A percentile compares a stretch with the other conserved stretches of the same genome.
These are phyloP conservation scores for Agarophyton chilense DNA, from an alignment of 23 red algal genomes.

Conservation along the genomic window DNA sequence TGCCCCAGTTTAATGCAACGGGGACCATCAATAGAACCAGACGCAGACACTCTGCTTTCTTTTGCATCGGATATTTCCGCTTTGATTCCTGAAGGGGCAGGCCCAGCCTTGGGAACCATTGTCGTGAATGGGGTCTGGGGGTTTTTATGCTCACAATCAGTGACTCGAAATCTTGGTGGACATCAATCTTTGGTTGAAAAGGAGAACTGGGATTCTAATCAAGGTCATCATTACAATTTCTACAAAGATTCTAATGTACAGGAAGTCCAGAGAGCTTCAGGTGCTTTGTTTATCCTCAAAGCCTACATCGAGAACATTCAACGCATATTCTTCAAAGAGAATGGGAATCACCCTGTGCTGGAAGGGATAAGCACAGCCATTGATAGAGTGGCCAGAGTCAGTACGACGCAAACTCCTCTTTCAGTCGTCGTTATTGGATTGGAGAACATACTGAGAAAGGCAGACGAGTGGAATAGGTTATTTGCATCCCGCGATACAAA, in stretches of 20 bases:
- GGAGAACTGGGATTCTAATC: background rate
- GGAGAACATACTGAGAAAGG: slow-evolving; percentile 71
- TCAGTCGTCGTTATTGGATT: slow-evolving; percentile 49
- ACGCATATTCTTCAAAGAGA: slow-evolving; percentile 27
- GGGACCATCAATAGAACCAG: background rate
- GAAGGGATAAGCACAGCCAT: slow-evolving; percentile 41
- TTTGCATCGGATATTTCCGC: background rate
- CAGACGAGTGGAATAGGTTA: slow-evolving; percentile 73
- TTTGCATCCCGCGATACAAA: slow-evolving; percentile 48
- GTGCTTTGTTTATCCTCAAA: background rate
- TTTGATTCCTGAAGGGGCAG: background rate
- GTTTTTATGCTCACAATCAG: slow-evolving; percentile 4
- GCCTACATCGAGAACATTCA: slow-evolving; percentile 16
- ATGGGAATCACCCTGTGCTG: slow-evolving; percentile 72
- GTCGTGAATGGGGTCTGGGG: background rate
- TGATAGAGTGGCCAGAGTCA: background rate
- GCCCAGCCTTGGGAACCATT: background rate
- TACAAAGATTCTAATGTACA: slow-evolving; percentile 56
- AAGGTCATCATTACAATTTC: slow-evolving; percentile 46
- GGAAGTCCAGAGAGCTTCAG: slow-evolving; percentile 31
- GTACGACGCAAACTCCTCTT: slow-evolving; percentile 14
- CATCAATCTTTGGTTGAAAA: too few species aligned
- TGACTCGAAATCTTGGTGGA: background rate
- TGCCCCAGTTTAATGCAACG: background rate
- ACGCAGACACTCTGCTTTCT: background rate